phyloP scores from a whole-genome alignment of 805 yeast species.

The Schwanniomyces vanrijiae region DNA sequence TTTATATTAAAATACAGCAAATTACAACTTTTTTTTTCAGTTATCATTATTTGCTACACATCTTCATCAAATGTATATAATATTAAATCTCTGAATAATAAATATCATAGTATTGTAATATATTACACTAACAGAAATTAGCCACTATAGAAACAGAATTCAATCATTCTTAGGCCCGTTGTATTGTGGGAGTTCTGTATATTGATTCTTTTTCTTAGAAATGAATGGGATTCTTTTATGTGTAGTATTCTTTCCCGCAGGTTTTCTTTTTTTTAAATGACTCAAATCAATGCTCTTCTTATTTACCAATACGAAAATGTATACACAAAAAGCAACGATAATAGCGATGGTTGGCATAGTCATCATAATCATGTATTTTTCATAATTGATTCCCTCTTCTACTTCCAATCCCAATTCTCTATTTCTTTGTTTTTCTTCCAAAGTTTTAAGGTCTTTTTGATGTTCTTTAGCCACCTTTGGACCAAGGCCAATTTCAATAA shows the following conservation, averaged over 20 bases:
- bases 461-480: conserved; percentile 53
- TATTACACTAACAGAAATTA: neutral
- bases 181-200: conserved; percentile 35
- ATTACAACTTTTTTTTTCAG: too few relatives aligned
- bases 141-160: neutral
- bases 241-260: conserved; percentile 25
- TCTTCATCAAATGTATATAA: too few relatives aligned
- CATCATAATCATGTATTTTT: conserved; percentile 62
- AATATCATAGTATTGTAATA: too few relatives aligned
- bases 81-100: neutral
- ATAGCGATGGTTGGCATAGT: conserved; percentile 68
- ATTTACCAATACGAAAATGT: conserved; percentile 59
- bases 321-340: conserved; percentile 61
- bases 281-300: conserved; percentile 42
- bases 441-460: conserved; percentile 39
- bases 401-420: conserved; percentile 23
- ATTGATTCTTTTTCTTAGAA: conserved; percentile 17
- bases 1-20: too few relatives aligned
- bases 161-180: conserved; percentile 4
- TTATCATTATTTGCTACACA: too few relatives aligned
- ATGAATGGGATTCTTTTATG: conserved; percentile 30
- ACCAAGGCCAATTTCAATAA: conserved; percentile 50
- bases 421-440: conserved; percentile 29
- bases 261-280: conserved; percentile 32
- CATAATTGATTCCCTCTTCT: conserved; percentile 51